Conservation (phyloP, 75 land plant genomes). For the Picea sitchensis region DNA sequence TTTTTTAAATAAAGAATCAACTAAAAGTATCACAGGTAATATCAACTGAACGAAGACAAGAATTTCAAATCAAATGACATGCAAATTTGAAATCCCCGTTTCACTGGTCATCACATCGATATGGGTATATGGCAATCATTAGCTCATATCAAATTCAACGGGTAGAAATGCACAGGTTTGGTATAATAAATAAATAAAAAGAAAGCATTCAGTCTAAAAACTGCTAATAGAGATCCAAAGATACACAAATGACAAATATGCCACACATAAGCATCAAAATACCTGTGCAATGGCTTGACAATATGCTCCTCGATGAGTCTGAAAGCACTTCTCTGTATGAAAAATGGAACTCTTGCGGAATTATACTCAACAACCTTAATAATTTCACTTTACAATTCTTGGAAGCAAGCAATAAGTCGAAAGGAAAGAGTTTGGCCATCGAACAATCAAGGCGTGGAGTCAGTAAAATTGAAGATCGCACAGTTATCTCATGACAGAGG, state of each 20-base stretch:
- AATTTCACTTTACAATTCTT: no score
- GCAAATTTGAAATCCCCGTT: not conserved
- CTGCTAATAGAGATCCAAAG: no score
- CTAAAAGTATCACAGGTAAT: not conserved
- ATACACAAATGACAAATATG: not conserved
- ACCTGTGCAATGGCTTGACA: constrained; percentile 12
- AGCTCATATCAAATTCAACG: not conserved
- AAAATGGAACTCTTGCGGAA: constrained; percentile 9
- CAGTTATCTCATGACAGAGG: no score
- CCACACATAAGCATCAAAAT: not conserved
- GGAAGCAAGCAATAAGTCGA: no score
- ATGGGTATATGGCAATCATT: not conserved
- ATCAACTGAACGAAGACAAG: not conserved
- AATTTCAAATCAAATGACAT: not conserved
- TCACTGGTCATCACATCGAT: not conserved
- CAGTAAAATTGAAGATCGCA: no score
- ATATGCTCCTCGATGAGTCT: constrained; percentile 8
- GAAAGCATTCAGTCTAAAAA: not conserved
- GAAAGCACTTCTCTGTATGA: constrained; percentile 8
- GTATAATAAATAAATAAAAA: not conserved
- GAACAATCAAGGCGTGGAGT: no score
- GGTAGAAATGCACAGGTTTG: not conserved
- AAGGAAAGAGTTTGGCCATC: no score
- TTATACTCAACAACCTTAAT: no score
- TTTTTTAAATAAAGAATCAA: not conserved